phyloP scores from a whole-genome alignment of 768 basidiomycete genomes.

The Hebeloma cylindrosporum region DNA sequence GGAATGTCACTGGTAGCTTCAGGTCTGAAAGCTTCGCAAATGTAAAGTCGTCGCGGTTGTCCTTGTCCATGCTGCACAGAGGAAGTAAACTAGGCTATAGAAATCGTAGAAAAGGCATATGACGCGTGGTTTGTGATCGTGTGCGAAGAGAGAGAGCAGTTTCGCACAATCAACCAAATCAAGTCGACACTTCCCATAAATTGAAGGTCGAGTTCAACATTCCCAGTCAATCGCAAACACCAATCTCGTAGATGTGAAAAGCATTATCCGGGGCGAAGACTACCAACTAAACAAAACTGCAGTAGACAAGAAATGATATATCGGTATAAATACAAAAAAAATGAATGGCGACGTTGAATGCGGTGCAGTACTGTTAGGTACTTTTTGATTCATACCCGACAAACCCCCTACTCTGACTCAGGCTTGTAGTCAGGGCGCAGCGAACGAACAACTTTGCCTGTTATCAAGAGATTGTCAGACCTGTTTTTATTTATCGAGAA shows the following conservation, averaged over 20 bases:
- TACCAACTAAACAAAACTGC: not conserved
- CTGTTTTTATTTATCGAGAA: not conserved
- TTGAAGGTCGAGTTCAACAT: too few species aligned
- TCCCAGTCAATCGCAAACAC: too few species aligned
- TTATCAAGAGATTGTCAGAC: constrained; percentile 3
- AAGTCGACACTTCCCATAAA: too few species aligned
- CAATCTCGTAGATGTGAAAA: too few species aligned
- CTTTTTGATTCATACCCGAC: constrained; percentile 21
- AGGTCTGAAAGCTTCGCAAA: constrained; percentile 90
- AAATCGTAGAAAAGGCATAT: too few species aligned
- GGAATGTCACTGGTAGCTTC: constrained; percentile 82
- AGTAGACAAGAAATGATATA: constrained; percentile 9
- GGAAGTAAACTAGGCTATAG: too few species aligned
- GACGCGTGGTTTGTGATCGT: not conserved
- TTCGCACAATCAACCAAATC: constrained; percentile 11
- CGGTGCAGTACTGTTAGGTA: constrained; percentile 22
- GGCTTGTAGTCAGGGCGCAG: constrained; percentile 85
- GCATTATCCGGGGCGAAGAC: not conserved
- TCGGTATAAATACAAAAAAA: constrained; percentile 24
- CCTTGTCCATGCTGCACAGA: constrained; percentile 47
- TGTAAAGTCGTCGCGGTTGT: constrained; percentile 82
- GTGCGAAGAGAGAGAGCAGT: constrained; percentile 5
- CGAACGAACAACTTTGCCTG: constrained; percentile 87
- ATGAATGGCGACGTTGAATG: constrained; percentile 16
- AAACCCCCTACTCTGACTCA: constrained; percentile 42